Base-by-base conservation (phyloP, 148 eudicot species). In the Fagopyrum esculentum region DNA sequence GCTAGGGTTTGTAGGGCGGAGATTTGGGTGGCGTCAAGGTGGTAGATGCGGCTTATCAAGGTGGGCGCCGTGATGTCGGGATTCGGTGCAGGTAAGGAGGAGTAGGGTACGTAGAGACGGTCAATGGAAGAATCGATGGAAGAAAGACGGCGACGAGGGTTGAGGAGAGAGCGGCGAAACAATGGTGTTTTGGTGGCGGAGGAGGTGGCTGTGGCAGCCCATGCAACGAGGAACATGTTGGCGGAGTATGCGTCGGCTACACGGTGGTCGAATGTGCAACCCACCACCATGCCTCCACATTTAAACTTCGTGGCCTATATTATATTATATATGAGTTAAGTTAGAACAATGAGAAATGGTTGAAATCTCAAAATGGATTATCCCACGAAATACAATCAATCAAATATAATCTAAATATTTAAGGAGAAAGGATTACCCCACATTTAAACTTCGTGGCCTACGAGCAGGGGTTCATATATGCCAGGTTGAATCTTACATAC, bases 201-300 rank as follows among this genome's bases (percentile, higher is more conserved):
- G 5, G 81, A 78, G 15, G 75, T 79, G 7, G 90, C 85, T 50
- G 80, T 80, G 74, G 86, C 87, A 0, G 91, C 84, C 98, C 98
- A 93, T n/a, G 98, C 79, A 2, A 86, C 88, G 19, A 88, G 85
- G 45, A 93, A 90, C 89, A 90, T 85, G 88, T 87, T 85, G 72
- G 87, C 80, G 0, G 96, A 86, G 85, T 86, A 82, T n/a, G 93
- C 96, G 59, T 93, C 95, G 0, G 90, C 86, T 10, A 90, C 88
- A 64, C 89, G 86, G 45, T 93, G 96, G n/a, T 89, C 87, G 51
- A 93, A 89, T 0, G 90, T 77, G 76, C 93, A 90, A 5, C 79
- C 88, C 48, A 93, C 77, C 77, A 91, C 83, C 12, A 83, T 46
- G 73, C 87, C 88, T 0, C 93, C 93, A 17, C 98, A 90, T 51